Evolutionary conservation across 345 rosid species (phyloP).

Genomic region (Cardamine occulta): DNA sequence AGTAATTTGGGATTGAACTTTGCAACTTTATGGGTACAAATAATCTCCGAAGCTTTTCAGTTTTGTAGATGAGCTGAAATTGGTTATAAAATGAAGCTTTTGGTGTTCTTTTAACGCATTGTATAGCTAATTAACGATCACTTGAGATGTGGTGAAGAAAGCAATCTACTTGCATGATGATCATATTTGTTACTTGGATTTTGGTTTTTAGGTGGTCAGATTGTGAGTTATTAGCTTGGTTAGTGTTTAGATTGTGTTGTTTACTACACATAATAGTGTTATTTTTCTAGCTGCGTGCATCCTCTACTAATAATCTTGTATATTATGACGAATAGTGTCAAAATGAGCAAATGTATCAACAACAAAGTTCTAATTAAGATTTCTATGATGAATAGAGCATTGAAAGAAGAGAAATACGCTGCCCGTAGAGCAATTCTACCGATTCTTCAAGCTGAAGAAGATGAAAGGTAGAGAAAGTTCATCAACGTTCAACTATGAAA

Average conservation of each 20-base stretch:
- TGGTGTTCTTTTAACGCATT: not conserved
- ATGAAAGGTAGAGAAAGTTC: conserved; percentile 66
- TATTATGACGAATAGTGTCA: not conserved
- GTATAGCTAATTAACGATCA: conserved; percentile 4
- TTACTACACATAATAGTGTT: not conserved
- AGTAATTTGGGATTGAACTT: not conserved
- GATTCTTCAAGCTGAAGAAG: conserved; percentile 97
- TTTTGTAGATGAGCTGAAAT: not conserved
- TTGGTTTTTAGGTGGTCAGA: conserved; percentile 9
- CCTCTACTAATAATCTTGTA: not conserved
- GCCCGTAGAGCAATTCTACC: conserved; percentile 88
- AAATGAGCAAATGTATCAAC: not conserved
- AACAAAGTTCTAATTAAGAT: not conserved
- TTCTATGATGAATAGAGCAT: conserved; percentile 56
- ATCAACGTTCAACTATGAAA: not conserved
- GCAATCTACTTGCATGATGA: not conserved
- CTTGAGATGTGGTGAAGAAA: conserved; percentile 25
- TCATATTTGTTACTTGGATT: not conserved
- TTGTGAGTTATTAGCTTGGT: conserved; percentile 1
- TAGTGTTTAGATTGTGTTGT: not conserved
- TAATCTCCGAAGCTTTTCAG: not conserved
- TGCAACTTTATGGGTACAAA: not conserved
- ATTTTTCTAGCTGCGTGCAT: not conserved
- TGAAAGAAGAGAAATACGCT: conserved; percentile 93
- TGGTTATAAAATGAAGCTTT: not conserved